A percentile compares a stretch with the other conserved stretches of the same genome.
These are phyloP conservation scores for Puccinia novopanici DNA, from an alignment of 1,284 basidiomycete species.

Conservation along the genomic window DNA sequence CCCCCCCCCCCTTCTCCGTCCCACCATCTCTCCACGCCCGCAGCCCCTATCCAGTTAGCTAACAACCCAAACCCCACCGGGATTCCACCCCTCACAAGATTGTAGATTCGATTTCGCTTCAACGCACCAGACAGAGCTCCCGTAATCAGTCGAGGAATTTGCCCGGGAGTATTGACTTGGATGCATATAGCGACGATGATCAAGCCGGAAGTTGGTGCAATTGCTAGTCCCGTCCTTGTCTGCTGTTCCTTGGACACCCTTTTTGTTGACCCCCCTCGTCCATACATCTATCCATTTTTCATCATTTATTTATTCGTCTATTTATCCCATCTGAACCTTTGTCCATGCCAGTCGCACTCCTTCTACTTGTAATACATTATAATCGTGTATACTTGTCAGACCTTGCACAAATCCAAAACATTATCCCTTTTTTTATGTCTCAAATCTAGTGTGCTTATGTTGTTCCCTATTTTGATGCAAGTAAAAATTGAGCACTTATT, in stretches of 20 bases:
- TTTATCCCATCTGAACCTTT: too few relatives aligned
- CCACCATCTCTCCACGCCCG: too few relatives aligned
- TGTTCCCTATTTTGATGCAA: too few relatives aligned
- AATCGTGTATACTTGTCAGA: neutral
- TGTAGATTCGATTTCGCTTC: conserved; percentile 60
- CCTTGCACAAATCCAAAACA: neutral
- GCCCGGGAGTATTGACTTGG: conserved; percentile 41
- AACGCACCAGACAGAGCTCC: conserved; percentile 53
- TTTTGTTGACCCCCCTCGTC: too few relatives aligned
- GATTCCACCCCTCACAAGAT: too few relatives aligned
- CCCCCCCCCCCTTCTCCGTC: conserved; percentile 31
- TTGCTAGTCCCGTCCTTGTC: neutral
- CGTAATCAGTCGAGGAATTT: conserved; percentile 9
- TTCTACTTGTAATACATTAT: neutral
- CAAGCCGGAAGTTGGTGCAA: conserved; percentile 37
- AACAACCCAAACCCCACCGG: too few relatives aligned
- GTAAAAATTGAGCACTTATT: too few relatives aligned
- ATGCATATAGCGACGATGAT: conserved; percentile 32
- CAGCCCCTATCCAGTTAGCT: neutral
- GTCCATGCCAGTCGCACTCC: too few relatives aligned
- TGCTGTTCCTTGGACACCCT: neutral
- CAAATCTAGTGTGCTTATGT: neutral
- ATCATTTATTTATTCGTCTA: too few relatives aligned
- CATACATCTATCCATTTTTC: too few relatives aligned
- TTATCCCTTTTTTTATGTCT: neutral